Percentiles rank a stretch among this genome's conserved stretches.
Conservation (phyloP, 2,329 filamentous ascomycete species). For the Tolypocladium tundrense region DNA sequence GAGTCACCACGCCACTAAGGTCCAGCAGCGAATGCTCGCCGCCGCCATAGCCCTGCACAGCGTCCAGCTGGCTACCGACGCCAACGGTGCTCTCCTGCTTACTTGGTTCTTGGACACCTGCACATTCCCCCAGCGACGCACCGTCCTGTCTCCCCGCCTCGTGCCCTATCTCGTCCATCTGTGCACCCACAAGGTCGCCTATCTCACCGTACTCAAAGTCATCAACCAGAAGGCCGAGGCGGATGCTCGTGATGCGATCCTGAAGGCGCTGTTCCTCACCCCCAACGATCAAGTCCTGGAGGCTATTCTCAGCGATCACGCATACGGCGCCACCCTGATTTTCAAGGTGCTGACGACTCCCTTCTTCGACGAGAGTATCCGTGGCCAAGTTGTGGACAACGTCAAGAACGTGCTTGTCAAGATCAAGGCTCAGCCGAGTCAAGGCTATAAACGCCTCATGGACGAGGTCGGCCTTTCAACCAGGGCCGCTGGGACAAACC, state of each 20-base stretch:
- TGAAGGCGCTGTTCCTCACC: constrained; percentile 88
- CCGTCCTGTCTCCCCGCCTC: constrained; percentile 81
- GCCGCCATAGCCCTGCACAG: constrained; percentile 94
- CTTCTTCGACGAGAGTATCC: constrained; percentile 89
- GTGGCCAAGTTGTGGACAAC: constrained; percentile 79
- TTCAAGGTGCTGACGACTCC: constrained; percentile 98
- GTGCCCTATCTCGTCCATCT: constrained; percentile 90
- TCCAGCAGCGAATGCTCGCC: constrained; percentile 90
- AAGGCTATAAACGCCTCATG: constrained; percentile 98
- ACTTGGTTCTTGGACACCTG: constrained; percentile 99
- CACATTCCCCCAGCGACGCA: constrained; percentile 84
- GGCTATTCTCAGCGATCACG: constrained; percentile 81
- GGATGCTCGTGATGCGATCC: constrained; percentile 80
- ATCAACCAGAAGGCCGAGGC: constrained; percentile 96
- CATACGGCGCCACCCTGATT: constrained; percentile 88
- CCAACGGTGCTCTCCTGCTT: constrained; percentile 84
- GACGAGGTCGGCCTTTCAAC: constrained; percentile 90
- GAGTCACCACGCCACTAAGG: constrained; percentile 88
- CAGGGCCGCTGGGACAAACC: constrained; percentile 34
- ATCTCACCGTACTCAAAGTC: constrained; percentile 92
- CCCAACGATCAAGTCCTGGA: constrained; percentile 78
- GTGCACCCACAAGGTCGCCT: constrained; percentile 97
- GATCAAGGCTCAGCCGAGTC: constrained; percentile 85
- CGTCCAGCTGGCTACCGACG: constrained; percentile 90
- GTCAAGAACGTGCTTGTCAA: constrained; percentile 80